A percentile compares a stretch with the other conserved stretches of the same genome.
Evolutionary conservation across 768 basidiomycete species (phyloP).

Genomic region (Phaffia australis): DNA sequence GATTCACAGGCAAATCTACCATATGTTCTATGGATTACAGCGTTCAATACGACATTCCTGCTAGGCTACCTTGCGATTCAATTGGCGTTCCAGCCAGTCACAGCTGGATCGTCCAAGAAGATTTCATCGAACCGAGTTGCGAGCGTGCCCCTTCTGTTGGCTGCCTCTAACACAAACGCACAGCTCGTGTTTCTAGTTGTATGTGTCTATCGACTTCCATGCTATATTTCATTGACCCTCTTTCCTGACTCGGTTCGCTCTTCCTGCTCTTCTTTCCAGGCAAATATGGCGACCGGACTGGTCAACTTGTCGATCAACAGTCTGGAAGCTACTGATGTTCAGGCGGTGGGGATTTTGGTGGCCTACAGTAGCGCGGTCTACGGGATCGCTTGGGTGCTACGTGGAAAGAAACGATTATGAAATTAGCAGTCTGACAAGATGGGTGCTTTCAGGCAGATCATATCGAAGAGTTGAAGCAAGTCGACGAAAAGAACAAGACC

Average conservation of each 20-base stretch:
- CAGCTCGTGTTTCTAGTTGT: constrained; percentile 71
- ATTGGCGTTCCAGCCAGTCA: constrained; percentile 41
- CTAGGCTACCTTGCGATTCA: constrained; percentile 71
- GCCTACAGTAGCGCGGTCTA: constrained; percentile 54
- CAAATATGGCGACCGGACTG: constrained; percentile 74
- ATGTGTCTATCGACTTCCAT: constrained; percentile 35
- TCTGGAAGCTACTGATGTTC: constrained; percentile 56
- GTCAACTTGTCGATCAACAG: constrained; percentile 69
- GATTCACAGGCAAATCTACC: constrained; percentile 62
- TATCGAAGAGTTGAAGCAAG: too few species aligned
- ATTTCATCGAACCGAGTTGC: background rate
- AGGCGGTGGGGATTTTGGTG: constrained; percentile 54
- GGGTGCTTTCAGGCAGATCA: too few species aligned
- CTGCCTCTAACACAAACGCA: constrained; percentile 73
- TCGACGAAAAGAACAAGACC: too few species aligned
- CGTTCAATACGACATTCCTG: constrained; percentile 77
- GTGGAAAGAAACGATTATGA: constrained; percentile 1
- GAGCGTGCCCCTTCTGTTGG: constrained; percentile 46
- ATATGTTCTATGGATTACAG: constrained; percentile 79
- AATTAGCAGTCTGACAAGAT: background rate
- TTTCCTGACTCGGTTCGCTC: background rate
- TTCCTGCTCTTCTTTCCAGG: constrained; percentile 43
- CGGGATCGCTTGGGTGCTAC: constrained; percentile 51
- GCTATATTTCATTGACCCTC: background rate
- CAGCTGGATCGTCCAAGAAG: constrained; percentile 16